phyloP scores from a whole-genome alignment of 2,329 filamentous ascomycete genomes.

The Colletotrichum gloeosporioides region DNA sequence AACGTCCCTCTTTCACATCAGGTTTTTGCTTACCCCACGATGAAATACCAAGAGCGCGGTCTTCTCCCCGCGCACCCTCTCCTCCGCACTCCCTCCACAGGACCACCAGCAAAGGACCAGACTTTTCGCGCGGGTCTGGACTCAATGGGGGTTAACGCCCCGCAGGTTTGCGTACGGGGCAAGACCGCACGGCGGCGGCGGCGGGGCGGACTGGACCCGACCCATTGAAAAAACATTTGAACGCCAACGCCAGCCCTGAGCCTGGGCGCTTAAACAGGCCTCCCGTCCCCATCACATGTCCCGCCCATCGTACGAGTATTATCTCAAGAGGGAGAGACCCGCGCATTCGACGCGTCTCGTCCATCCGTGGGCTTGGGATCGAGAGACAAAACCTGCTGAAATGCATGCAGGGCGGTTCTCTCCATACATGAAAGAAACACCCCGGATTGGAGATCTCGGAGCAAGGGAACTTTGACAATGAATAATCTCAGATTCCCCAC shows the following conservation, averaged over 20 bases:
- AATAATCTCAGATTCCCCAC: background rate
- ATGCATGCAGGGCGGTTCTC: background rate
- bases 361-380: background rate
- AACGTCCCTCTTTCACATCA: background rate
- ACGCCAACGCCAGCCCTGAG: background rate
- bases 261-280: background rate
- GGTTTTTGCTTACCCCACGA: background rate
- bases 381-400: background rate
- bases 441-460: background rate
- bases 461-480: background rate
- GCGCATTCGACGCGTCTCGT: background rate
- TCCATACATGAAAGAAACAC: background rate
- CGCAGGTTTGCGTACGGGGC: background rate
- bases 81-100: background rate
- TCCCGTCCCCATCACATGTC: background rate
- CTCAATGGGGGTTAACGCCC: background rate
- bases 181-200: background rate
- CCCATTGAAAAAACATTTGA: background rate
- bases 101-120: no score
- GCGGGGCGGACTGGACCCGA: background rate
- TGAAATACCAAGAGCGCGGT: background rate
- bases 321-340: background rate
- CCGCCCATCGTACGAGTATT: conserved; percentile 5
- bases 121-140: background rate
- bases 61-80: background rate